These are phyloP conservation scores for Phialemoniopsis sp. DNA, from an alignment of 2,329 filamentous ascomycete genomes.

Conservation along the genomic window DNA sequence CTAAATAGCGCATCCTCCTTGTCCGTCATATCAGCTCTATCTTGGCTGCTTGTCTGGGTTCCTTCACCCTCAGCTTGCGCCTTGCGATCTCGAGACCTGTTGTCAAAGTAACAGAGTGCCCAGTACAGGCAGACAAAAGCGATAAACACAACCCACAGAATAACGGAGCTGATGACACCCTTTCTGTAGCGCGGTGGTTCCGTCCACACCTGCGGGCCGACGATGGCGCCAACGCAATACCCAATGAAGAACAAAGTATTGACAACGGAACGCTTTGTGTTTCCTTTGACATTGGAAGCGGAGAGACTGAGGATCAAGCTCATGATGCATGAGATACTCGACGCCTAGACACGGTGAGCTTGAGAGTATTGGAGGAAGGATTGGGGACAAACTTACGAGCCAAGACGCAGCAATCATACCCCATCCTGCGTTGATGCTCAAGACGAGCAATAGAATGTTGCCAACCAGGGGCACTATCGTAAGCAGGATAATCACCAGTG, in stretches of 20 bases:
- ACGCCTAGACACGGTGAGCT: slow-evolving; percentile 17
- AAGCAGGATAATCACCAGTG: slow-evolving; percentile 30
- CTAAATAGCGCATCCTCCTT: too few species aligned
- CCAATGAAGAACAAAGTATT: slow-evolving; percentile 46
- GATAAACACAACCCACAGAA: slow-evolving; percentile 35
- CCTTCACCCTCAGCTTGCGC: too few species aligned
- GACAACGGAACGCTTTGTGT: slow-evolving; percentile 42
- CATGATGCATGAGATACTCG: slow-evolving; percentile 35
- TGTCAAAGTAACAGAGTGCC: slow-evolving; percentile 26
- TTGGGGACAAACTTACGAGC: slow-evolving; percentile 20
- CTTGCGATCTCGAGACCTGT: slow-evolving; percentile 17
- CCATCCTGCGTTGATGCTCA: slow-evolving; percentile 35
- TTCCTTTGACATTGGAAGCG: slow-evolving; percentile 46
- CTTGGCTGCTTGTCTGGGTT: too few species aligned
- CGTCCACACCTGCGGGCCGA: slow-evolving; percentile 43
- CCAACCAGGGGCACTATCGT: slow-evolving; percentile 37
- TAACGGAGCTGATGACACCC: slow-evolving; percentile 40
- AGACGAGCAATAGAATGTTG: slow-evolving; percentile 34
- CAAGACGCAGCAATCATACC: slow-evolving; percentile 42
- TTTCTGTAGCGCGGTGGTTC: slow-evolving; percentile 35
- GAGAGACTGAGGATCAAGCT: slow-evolving; percentile 36
- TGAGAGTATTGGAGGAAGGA: background rate
- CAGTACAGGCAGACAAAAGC: slow-evolving; percentile 25
- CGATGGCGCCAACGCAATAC: slow-evolving; percentile 42
- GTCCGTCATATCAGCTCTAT: too few species aligned